phyloP scores from a whole-genome alignment of 2,329 filamentous ascomycete genomes.

The Venturia nashicola region DNA sequence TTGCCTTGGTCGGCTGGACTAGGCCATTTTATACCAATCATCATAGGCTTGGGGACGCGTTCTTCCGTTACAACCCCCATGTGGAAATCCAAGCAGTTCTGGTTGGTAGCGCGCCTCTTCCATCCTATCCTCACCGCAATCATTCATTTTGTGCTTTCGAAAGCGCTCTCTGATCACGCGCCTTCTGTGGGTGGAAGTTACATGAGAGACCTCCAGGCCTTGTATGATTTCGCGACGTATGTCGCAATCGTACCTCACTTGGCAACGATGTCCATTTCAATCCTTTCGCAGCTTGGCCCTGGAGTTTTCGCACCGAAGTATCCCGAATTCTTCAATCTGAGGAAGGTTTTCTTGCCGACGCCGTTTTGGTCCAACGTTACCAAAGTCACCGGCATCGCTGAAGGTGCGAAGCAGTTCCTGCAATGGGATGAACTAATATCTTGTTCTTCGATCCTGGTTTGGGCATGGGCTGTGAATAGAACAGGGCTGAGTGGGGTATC shows the following conservation, averaged over 20 bases:
- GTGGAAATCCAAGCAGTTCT: neutral
- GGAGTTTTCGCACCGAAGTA: neutral
- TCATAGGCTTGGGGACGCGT: neutral
- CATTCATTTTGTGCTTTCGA: neutral
- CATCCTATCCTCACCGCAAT: neutral
- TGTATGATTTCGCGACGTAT: neutral
- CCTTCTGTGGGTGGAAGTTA: neutral
- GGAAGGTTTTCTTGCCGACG: neutral
- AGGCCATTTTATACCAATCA: neutral
- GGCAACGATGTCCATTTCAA: neutral
- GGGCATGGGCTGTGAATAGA: neutral
- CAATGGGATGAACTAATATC: neutral
- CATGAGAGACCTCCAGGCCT: neutral
- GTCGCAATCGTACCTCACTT: neutral
- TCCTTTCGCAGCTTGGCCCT: neutral
- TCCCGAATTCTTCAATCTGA: neutral
- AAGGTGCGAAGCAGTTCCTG: neutral
- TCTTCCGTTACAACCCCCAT: neutral
- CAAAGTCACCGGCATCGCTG: neutral
- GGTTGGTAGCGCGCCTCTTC: neutral
- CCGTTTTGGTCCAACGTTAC: neutral
- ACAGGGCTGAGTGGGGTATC: neutral
- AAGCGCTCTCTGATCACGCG: neutral
- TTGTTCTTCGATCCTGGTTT: neutral
- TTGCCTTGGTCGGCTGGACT: neutral